Evolutionary conservation across 306 rosid species (phyloP), one percentile per base, ranked within the genome.

Genomic region (Inga leiocalycina): DNA sequence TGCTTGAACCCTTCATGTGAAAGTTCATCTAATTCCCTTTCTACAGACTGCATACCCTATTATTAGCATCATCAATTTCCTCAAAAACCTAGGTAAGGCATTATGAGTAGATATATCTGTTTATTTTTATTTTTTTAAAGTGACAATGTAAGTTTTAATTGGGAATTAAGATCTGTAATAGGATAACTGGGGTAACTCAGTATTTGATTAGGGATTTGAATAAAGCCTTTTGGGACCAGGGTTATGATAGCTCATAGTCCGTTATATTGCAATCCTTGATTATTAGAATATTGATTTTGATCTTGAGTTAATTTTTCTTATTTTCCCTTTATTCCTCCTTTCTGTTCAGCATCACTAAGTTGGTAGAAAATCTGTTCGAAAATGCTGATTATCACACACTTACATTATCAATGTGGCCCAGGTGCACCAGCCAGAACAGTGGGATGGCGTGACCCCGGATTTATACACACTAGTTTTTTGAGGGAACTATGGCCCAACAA

Each of bases 401-500:
- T 43, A n/a, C 48, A 71, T 49, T 77, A 51, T 81, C 75, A 54
- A 34, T 62, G 27, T 48, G 45, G 46, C 46, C 75, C 87, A 93
- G 98, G 98, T 84, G 95, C 97, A 86, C 98, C 97, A 17, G 97
- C 98, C 74, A 95, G 89, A 79, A 91, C 97, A 32, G 96, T 91
- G 57, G 98, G 98, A 83, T 92, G 98, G 98, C 90, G 97, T 76
- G 97, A 92, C 86, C 98, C 98, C 72, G 95, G 97, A 87, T 93
- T 75, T 82, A 89, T 92, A 81, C 98, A 95, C 90, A 95, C 94
- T 69, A 85, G 91, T 86, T 91, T 89, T 83, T 85, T 93, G 71
- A 95, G 86, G 82, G 95, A 92, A 75, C 81, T 93, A 48, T 93
- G 98, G 98, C 98, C 97, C 61, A 93, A 91, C 83, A 88, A 80